Base-by-base conservation (phyloP, 257 asterid genomes). In the Solanum habrochaites region DNA sequence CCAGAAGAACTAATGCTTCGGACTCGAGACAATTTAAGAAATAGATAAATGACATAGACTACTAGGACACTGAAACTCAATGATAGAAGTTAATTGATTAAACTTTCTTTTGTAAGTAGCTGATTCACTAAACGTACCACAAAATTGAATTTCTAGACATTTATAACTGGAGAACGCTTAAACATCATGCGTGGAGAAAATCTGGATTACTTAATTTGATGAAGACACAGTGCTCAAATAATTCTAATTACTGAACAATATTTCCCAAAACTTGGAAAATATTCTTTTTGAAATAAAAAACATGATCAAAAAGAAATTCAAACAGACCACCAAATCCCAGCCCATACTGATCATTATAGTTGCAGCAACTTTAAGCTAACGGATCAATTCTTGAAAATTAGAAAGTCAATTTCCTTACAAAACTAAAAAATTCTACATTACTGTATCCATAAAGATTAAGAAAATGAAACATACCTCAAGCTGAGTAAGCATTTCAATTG, bases 401-500 rank as follows among this genome's bases (percentile, higher is more conserved):
- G 6, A 49, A 49, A 49, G 67, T 20, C 18, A 31, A 80, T 80
- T 80, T 62, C 67, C 85, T 80, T 49, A 27, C 11, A 49, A 11
- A 47, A 80, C 11, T 27, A 7, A 45, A 78, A 10, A 78, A 49
- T 29, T 80, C 40, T 49, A 47, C 3, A 5, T 6, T 27, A 18
- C 45, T 29, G 27, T 80, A 49, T 49, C 85, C 69, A 80, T 18
- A 86, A 69, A 82, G 66, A 74, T 86, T 84, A 72, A 45, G 83
- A 47, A 62, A 83, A 77, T 69, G 21, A 72, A 87, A 86, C 58
- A 90, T 90, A 96, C 99, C 98, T 95, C 99, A 83, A 94, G 98
- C 94, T 93, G 98, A 74, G 95, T 88, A 89, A 96, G 99, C 96
- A 92, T 94, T 90, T 94, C 97, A 67, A 95, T 89, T 66, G 99